These are phyloP conservation scores for Magnaporthiopsis rhizophila DNA, from an alignment of 2,329 filamentous ascomycete genomes.

Conservation along the genomic window DNA sequence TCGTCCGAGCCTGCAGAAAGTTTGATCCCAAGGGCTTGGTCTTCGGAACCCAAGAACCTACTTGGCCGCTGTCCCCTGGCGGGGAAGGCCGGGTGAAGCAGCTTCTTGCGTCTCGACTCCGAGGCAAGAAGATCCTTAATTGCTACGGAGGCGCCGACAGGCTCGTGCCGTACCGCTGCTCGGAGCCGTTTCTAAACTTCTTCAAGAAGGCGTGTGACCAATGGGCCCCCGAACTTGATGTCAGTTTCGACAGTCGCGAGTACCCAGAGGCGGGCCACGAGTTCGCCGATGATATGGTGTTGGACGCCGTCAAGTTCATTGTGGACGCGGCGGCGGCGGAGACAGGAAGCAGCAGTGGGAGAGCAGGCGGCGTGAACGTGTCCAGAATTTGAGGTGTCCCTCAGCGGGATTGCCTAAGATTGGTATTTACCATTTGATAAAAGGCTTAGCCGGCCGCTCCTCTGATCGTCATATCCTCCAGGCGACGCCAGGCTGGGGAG, in stretches of 20 bases:
- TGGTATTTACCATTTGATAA: neutral
- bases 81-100: conserved; percentile 32
- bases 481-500: conserved; percentile 21
- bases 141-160: conserved; percentile 61
- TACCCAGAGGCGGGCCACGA: conserved; percentile 63
- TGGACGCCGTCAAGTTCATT: conserved; percentile 58
- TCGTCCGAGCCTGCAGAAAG: conserved; percentile 54
- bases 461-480: neutral
- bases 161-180: conserved; percentile 60
- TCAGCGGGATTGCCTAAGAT: neutral
- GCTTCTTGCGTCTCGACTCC: conserved; percentile 21
- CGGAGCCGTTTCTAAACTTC: conserved; percentile 52
- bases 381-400: conserved; percentile 21
- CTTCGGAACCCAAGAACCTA: conserved; percentile 42
- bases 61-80: conserved; percentile 18
- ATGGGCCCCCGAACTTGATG: conserved; percentile 46
- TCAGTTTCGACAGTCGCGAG: conserved; percentile 53
- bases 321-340: conserved; percentile 33
- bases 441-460: too few relatives aligned
- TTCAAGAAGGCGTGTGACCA: conserved; percentile 45
- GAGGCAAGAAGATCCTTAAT: conserved; percentile 55
- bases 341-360: conserved; percentile 13
- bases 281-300: conserved; percentile 61
- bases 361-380: conserved; percentile 12
- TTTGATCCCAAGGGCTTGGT: conserved; percentile 72